phyloP scores from a whole-genome alignment of 163 green algal species.

The Scenedesmus sp. region DNA sequence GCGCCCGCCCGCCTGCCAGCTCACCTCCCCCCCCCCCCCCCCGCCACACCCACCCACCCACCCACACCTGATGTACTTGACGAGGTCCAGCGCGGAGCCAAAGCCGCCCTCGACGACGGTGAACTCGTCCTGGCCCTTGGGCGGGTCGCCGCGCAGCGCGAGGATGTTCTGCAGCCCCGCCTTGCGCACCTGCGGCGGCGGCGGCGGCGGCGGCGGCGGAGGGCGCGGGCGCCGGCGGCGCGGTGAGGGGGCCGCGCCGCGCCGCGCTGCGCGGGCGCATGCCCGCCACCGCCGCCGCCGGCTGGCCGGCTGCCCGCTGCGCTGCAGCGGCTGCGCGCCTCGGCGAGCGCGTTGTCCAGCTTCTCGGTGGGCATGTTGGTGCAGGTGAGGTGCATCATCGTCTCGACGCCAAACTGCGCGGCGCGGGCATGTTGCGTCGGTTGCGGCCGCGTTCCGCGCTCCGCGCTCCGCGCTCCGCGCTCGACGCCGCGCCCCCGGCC shows the following conservation, averaged over 20 bases:
- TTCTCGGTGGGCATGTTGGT: constrained; percentile 97
- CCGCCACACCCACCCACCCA: too few species aligned
- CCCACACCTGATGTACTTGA: constrained; percentile 89
- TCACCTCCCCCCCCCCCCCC: too few species aligned
- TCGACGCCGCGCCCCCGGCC: too few species aligned
- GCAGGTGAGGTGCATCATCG: constrained; percentile 99
- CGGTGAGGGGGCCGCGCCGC: background rate
- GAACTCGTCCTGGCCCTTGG: constrained; percentile 95
- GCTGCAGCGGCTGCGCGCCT: constrained; percentile 57
- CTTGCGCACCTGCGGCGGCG: constrained; percentile 78
- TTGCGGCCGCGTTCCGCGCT: too few species aligned
- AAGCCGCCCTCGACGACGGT: constrained; percentile 89
- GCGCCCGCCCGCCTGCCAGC: too few species aligned
- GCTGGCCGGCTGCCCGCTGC: background rate
- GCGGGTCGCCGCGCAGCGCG: constrained; percentile 93
- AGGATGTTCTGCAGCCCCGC: constrained; percentile 95
- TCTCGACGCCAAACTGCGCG: constrained; percentile 92
- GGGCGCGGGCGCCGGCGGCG: background rate
- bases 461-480: too few species aligned
- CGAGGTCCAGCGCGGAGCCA: constrained; percentile 92
- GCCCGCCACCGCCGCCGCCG: background rate
- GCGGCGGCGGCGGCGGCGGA: too few species aligned
- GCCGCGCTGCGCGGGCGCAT: too few species aligned
- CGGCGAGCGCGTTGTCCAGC: constrained; percentile 81
- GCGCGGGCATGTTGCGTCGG: too few species aligned